Evolutionary conservation across 2,329 filamentous ascomycete species (phyloP), one percentile per base, ranked within the genome.

Genomic region (Xylaria polymorpha): DNA sequence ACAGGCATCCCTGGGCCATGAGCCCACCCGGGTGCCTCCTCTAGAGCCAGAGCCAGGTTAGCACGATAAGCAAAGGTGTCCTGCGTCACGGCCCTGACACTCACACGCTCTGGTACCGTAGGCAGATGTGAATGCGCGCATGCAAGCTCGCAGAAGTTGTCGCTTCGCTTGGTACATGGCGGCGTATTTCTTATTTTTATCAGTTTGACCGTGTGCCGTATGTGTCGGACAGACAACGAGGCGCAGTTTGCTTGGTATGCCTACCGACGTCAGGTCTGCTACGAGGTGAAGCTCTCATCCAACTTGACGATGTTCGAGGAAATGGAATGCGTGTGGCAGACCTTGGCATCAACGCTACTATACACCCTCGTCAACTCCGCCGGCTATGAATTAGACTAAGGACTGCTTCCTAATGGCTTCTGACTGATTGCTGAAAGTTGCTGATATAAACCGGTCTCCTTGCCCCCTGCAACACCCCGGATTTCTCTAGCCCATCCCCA

Each of bases 261-360:
- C 9, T 53, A 29, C 8, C n/a, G 41, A 56, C 22, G 59, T 66
- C 39, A 55, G 48, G 25, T 35, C 37, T 32, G 39, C 22, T 14
- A 43, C 55, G 32, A 29, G 22, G 37, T 56, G 50, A 58, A 50
- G 61, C 37, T 8, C 32, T 12, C 44, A 12, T 61, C 29, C 29
- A 41, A 59, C 48, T 55, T 22, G 60, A 64, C 61, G 61, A 65
- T 43, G 58, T 48, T 70, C 65, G 51, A 61, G 46, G 44, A 64
- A 48, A 67, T 70, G 64, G 68, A 70, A 67, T 70, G 68, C 64
- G 53, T 70, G 68, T 70, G 64, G 68, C 68, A 68, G 61, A 41
- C 58, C 68, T 70, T 70, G 68, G 68, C 68, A 62, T 32, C 46
- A 39, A 50, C 50, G 32, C 51, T 59, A 53, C 50, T 62, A 39